phyloP scores from a whole-genome alignment of 2,329 filamentous ascomycete species.

The Beauveria pseudobassiana region DNA sequence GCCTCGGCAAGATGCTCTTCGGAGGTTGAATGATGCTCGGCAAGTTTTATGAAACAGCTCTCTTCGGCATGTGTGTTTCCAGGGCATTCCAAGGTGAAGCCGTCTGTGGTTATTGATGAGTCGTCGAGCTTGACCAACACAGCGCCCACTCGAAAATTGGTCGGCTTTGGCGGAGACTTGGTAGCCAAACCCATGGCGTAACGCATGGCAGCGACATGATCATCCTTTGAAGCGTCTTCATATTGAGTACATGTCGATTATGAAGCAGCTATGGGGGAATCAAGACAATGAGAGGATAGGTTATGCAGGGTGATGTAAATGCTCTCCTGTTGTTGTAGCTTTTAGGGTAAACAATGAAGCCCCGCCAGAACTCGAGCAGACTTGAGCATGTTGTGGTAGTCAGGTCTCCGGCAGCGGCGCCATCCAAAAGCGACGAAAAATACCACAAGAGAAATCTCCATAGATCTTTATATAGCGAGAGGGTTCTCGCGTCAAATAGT shows the following conservation, averaged over 20 bases:
- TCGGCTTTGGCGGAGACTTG: conserved; percentile 75
- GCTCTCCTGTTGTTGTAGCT: not conserved
- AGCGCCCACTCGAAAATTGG: conserved; percentile 93
- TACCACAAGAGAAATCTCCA: no score
- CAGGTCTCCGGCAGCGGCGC: not conserved
- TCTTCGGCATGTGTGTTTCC: conserved; percentile 98
- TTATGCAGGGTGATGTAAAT: not conserved
- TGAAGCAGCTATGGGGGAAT: not conserved
- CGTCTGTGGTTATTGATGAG: conserved; percentile 62
- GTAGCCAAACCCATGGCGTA: conserved; percentile 69
- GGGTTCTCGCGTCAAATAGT: no score
- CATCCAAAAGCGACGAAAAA: not conserved
- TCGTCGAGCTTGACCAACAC: conserved; percentile 58
- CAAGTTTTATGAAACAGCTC: conserved; percentile 74
- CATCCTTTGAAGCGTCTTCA: conserved; percentile 19
- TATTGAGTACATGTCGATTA: not conserved
- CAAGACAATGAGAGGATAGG: no score
- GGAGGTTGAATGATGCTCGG: conserved; percentile 35
- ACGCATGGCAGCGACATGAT: conserved; percentile 51
- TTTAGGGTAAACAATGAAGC: not conserved
- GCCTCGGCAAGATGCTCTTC: conserved; percentile 47
- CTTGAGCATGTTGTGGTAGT: not conserved
- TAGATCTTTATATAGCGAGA: no score
- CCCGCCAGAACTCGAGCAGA: not conserved
- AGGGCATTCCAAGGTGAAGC: conserved; percentile 82